Conservation (phyloP, 2,329 filamentous ascomycete genomes). For the Biscogniauxia sp. region DNA sequence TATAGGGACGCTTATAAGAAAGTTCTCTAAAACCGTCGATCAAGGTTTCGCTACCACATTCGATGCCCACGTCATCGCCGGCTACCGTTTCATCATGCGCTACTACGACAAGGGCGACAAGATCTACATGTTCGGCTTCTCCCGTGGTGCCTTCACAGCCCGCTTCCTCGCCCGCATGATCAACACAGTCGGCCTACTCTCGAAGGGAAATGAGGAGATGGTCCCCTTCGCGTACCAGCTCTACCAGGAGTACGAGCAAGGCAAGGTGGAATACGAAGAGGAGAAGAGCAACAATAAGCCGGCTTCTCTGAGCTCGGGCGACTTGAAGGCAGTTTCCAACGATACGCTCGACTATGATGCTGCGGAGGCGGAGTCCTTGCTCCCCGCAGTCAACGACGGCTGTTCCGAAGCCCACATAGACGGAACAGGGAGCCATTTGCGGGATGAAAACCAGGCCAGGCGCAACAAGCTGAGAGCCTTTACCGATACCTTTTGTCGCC, state of each 20-base stretch:
- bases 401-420: background rate
- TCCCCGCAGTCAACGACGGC: background rate
- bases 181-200: conserved; percentile 43
- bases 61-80: background rate
- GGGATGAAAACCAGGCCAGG: background rate
- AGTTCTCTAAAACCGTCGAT: background rate
- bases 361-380: background rate
- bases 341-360: background rate
- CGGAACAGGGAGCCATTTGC: background rate
- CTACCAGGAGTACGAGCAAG: background rate
- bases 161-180: conserved; percentile 49
- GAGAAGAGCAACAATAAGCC: background rate
- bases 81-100: background rate
- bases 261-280: background rate
- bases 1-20: background rate
- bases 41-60: background rate
- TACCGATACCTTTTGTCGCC: background rate
- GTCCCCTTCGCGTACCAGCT: conserved; percentile 42
- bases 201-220: conserved; percentile 50
- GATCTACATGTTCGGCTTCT: conserved; percentile 52
- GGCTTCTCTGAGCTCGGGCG: background rate
- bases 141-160: conserved; percentile 47
- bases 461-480: background rate
- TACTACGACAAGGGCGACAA: conserved; percentile 36
- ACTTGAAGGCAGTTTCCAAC: background rate